Evolutionary conservation across 805 yeast genomes (phyloP).

Genomic region (Schizosaccharomyces lindneri): DNA sequence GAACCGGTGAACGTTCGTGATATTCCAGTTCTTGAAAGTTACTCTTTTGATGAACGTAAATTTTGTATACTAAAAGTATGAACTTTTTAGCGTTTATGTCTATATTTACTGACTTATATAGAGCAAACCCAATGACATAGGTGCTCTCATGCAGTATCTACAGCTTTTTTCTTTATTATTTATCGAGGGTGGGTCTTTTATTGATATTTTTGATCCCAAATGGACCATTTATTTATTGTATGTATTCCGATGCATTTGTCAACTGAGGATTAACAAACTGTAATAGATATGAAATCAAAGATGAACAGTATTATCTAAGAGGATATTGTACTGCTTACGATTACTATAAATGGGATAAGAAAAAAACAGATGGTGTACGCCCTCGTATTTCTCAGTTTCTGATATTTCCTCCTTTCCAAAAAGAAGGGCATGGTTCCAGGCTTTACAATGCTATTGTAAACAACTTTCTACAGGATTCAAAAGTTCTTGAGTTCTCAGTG

Average conservation of each 20-base stretch:
- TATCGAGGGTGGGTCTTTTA: slow-evolving; percentile 83
- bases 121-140: slow-evolving; percentile 19
- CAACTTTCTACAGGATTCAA: slow-evolving; percentile 27
- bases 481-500: slow-evolving; percentile 50
- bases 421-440: slow-evolving; percentile 36
- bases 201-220: slow-evolving; percentile 44
- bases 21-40: neutral
- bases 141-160: slow-evolving; percentile 37
- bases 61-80: neutral
- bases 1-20: neutral
- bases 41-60: neutral
- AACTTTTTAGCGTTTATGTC: neutral
- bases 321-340: slow-evolving; percentile 72
- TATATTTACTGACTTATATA: slow-evolving; percentile 11
- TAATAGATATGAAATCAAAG: neutral
- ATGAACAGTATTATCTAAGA: slow-evolving; percentile 17
- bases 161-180: slow-evolving; percentile 61
- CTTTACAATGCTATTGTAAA: slow-evolving; percentile 34
- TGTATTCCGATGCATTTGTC: slow-evolving; percentile 4
- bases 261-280: slow-evolving; percentile 11
- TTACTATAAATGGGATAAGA: slow-evolving; percentile 51
- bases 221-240: slow-evolving; percentile 54
- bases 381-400: slow-evolving; percentile 73
- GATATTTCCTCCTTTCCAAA: slow-evolving; percentile 64
- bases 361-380: slow-evolving; percentile 29